Evolutionary conservation across 169 alveolate genomes (phyloP).

Genomic region (Ichthyophthirius multifiliis): DNA sequence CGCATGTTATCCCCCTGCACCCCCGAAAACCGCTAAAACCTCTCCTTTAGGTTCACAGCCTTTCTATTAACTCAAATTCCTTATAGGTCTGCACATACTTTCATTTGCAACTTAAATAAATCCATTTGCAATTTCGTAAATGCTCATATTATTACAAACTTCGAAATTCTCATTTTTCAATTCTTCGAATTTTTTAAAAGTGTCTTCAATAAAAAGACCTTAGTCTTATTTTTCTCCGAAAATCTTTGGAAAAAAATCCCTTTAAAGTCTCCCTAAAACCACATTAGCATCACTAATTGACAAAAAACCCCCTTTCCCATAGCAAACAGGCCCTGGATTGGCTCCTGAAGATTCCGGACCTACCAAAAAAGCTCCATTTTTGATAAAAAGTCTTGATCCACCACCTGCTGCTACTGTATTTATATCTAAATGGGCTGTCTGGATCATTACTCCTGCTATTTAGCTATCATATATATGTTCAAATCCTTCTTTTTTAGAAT

Average conservation of each 20-base stretch:
- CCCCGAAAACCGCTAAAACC: constrained; percentile 79
- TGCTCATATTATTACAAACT: not conserved
- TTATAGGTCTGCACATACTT: constrained; percentile 81
- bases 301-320: constrained; percentile 66
- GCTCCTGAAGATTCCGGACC: constrained; percentile 85
- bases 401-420: constrained; percentile 91
- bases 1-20: constrained; percentile 89
- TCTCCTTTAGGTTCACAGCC: constrained; percentile 75
- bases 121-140: constrained; percentile 72
- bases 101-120: constrained; percentile 86
- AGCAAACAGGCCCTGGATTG: constrained; percentile 81
- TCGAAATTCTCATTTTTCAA: constrained; percentile 49
- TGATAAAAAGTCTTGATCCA: constrained; percentile 72
- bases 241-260: constrained; percentile 75
- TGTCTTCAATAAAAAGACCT: constrained; percentile 47
- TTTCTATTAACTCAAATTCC: constrained; percentile 64
- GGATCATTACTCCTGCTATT: constrained; percentile 66
- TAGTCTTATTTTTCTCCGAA: constrained; percentile 69
- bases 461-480: constrained; percentile 68
- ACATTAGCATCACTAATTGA: constrained; percentile 80
- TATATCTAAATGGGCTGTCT: constrained; percentile 80
- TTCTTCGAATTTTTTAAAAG: constrained; percentile 40
- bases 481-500: constrained; percentile 47
- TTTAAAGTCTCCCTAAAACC: constrained; percentile 43
- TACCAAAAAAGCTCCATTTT: constrained; percentile 69